Percentiles rank a stretch among this genome's conserved stretches.
Conservation (phyloP, 805 yeast species). For the Candida dendrica region DNA sequence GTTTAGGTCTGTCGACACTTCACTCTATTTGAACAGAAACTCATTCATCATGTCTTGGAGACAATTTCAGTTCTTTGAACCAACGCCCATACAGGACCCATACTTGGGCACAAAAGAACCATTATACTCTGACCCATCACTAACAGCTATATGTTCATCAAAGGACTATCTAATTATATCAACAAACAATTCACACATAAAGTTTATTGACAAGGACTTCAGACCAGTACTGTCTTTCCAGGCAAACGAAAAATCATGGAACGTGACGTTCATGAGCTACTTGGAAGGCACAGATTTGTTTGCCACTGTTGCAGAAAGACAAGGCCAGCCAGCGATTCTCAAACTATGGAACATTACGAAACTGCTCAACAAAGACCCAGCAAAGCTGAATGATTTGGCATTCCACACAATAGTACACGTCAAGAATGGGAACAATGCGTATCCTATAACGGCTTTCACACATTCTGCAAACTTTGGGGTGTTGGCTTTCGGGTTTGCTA, state of each 20-base stretch:
- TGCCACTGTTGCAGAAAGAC: conserved; percentile 67
- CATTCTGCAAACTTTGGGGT: conserved; percentile 50
- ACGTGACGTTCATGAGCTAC: conserved; percentile 49
- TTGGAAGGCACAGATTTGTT: conserved; percentile 44
- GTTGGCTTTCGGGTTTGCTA: conserved; percentile 71
- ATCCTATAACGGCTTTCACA: conserved; percentile 65
- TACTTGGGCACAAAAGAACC: conserved; percentile 51
- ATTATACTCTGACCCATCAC: conserved; percentile 70
- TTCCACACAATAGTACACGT: conserved; percentile 59
- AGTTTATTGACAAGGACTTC: conserved; percentile 47
- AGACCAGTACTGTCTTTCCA: conserved; percentile 41
- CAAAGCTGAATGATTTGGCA: conserved; percentile 27
- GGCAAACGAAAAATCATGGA: conserved; percentile 62
- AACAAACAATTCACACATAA: conserved; percentile 42
- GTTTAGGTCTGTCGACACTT: too few relatives aligned
- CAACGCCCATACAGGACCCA: conserved; percentile 82
- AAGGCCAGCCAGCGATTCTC: conserved; percentile 61
- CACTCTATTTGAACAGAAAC: not conserved
- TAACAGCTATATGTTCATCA: conserved; percentile 58
- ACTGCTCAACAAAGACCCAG: conserved; percentile 26
- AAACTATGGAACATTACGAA: conserved; percentile 69
- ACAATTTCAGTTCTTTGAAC: conserved; percentile 82
- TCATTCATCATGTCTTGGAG: conserved; percentile 44
- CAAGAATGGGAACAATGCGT: conserved; percentile 67
- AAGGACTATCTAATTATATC: conserved; percentile 54